phyloP scores from a whole-genome alignment of 352 stramenopile genomes.

The Phytophthora vignae region DNA sequence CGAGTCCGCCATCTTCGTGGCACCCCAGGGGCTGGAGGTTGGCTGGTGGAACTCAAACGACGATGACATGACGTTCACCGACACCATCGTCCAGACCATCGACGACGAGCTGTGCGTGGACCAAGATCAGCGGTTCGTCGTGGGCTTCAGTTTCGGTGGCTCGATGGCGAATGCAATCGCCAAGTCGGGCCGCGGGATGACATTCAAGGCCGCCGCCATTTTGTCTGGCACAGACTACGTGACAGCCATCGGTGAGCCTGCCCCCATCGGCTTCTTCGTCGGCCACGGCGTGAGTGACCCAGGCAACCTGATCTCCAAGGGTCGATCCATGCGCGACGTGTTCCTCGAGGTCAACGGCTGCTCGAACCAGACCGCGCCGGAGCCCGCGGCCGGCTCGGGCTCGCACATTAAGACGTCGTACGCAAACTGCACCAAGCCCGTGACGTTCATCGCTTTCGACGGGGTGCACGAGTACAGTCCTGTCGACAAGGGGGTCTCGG shows the following conservation, averaged over 20 bases:
- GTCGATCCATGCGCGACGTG: constrained; percentile 31
- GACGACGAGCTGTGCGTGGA: constrained; percentile 41
- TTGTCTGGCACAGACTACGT: constrained; percentile 32
- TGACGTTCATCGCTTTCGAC: constrained; percentile 42
- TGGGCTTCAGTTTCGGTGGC: constrained; percentile 45
- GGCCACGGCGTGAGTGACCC: constrained; percentile 41
- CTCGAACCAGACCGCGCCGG: constrained; percentile 27
- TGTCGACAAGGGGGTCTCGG: constrained; percentile 23
- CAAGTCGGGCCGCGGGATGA: constrained; percentile 25
- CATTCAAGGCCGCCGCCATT: constrained; percentile 40
- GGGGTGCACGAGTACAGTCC: constrained; percentile 43
- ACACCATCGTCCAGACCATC: constrained; percentile 34
- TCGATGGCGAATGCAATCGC: constrained; percentile 40
- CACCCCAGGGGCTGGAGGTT: constrained; percentile 35
- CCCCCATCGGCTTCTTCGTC: constrained; percentile 33
- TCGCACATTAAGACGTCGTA: constrained; percentile 51
- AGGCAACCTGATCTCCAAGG: constrained; percentile 32
- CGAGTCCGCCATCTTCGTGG: constrained; percentile 41
- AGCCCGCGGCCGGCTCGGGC: constrained; percentile 29
- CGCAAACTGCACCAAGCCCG: constrained; percentile 38
- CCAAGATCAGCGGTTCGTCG: constrained; percentile 42
- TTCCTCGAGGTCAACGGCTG: constrained; percentile 46
- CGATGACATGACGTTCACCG: constrained; percentile 40
- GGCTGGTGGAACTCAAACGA: constrained; percentile 39
- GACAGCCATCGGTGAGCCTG: constrained; percentile 26